These are phyloP conservation scores for Solanum pinnatisectum DNA, from an alignment of 257 asterid genomes.

Conservation along the genomic window DNA sequence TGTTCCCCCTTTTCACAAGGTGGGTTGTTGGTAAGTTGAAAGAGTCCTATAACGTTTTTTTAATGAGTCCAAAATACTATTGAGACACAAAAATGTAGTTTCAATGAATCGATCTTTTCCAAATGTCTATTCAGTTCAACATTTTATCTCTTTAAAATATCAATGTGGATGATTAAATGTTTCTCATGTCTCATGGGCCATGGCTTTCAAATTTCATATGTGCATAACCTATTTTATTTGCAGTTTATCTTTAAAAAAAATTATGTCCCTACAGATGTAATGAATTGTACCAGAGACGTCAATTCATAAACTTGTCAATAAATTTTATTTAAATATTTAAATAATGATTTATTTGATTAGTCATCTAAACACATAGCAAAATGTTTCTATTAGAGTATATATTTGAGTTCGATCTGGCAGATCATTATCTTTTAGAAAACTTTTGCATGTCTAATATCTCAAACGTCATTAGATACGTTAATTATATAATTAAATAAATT, in stretches of 20 bases:
- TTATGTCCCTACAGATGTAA: background rate
- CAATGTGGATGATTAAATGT: background rate
- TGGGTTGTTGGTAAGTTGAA: background rate
- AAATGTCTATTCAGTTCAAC: background rate
- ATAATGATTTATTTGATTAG: background rate
- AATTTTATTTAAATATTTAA: background rate
- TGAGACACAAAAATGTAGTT: background rate
- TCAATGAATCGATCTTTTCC: background rate
- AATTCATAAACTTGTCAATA: background rate
- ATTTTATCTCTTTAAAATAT: background rate
- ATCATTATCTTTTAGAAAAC: background rate
- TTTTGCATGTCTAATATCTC: background rate
- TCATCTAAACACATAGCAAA: background rate
- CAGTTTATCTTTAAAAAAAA: background rate
- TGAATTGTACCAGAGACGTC: background rate
- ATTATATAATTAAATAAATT: background rate
- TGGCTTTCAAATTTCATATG: background rate
- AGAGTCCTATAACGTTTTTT: background rate
- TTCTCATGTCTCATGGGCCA: background rate
- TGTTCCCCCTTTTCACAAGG: background rate
- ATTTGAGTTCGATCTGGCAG: background rate
- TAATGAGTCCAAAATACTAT: background rate
- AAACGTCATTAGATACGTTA: background rate
- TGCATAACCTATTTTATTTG: background rate
- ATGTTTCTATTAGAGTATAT: background rate